Percentiles rank a stretch among this genome's conserved stretches.
phyloP scores from a whole-genome alignment of 495 filamentous ascomycete species.

The Pyrenopolyporus hunteri region DNA sequence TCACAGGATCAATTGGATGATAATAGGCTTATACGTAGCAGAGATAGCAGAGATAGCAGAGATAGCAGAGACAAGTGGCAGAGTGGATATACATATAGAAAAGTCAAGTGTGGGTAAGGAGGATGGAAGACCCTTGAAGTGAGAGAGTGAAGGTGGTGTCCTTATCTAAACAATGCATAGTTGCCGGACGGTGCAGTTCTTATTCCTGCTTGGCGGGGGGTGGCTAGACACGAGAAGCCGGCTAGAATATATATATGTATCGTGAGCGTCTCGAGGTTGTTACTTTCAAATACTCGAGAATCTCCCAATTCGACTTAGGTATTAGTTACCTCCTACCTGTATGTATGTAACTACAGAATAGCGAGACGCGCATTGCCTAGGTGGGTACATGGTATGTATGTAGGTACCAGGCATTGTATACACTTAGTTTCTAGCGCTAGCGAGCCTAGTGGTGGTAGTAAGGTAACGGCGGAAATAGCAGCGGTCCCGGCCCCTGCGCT shows the following conservation, averaged over 20 bases:
- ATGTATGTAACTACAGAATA: no score
- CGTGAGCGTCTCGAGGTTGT: neutral
- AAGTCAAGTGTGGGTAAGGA: constrained; percentile 6
- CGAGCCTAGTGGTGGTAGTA: neutral
- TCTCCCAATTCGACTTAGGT: constrained; percentile 10
- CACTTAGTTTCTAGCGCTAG: neutral
- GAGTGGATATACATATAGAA: no score
- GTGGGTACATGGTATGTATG: no score
- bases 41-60: no score
- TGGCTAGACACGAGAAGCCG: constrained; percentile 18
- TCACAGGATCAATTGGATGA: no score
- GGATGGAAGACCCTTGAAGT: constrained; percentile 1
- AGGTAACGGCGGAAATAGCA: neutral
- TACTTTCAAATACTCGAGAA: constrained; percentile 1
- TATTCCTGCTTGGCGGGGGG: constrained; percentile 13
- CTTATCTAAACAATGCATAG: constrained; percentile 12
- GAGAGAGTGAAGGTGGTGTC: constrained; percentile 15
- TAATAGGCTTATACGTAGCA: no score
- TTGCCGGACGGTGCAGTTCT: constrained; percentile 13
- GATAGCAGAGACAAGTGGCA: no score
- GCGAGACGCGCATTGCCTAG: constrained; percentile 5
- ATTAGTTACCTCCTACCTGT: no score
- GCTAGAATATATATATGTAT: neutral
- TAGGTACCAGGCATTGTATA: no score
- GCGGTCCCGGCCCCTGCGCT: constrained; percentile 31